Conservation (phyloP, 257 asterid genomes). For the Lycium ferocissimum region DNA sequence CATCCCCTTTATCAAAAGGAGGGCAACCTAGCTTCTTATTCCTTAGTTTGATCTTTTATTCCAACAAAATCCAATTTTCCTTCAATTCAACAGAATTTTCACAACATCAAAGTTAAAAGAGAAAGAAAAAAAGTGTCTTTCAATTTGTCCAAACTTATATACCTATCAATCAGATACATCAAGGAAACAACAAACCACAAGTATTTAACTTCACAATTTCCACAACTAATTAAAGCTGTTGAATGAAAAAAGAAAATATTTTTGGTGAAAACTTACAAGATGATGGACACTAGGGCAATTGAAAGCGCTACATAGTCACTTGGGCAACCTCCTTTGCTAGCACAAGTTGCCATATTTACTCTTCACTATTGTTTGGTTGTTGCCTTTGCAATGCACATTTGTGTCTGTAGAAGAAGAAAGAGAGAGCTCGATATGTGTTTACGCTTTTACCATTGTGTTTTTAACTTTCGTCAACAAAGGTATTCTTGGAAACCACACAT, state of each 20-base stretch:
- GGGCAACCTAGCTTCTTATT: neutral
- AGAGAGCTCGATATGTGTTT: neutral
- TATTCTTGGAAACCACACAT: too few relatives aligned
- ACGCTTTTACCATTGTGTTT: neutral
- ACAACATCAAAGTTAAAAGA: neutral
- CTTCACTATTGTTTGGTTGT: conserved; percentile 15
- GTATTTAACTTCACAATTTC: neutral
- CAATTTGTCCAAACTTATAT: neutral
- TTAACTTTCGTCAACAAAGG: too few relatives aligned
- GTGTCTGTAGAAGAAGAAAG: conserved; percentile 33
- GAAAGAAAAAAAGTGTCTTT: neutral
- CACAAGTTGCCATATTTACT: conserved; percentile 69
- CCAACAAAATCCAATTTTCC: neutral
- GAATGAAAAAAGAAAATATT: neutral
- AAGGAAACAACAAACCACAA: conserved; percentile 5
- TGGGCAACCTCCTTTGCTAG: conserved; percentile 79
- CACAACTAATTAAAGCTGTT: neutral
- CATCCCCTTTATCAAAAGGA: neutral
- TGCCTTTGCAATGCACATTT: conserved; percentile 39
- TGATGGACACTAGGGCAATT: conserved; percentile 56
- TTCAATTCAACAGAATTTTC: conserved; percentile 18
- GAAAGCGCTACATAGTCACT: conserved; percentile 81
- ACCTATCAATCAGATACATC: conserved; percentile 14
- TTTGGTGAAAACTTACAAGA: conserved; percentile 49
- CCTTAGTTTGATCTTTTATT: neutral